Base-by-base conservation (phyloP, 2,329 filamentous ascomycete genomes). In the Paramyrothecium roridum region DNA sequence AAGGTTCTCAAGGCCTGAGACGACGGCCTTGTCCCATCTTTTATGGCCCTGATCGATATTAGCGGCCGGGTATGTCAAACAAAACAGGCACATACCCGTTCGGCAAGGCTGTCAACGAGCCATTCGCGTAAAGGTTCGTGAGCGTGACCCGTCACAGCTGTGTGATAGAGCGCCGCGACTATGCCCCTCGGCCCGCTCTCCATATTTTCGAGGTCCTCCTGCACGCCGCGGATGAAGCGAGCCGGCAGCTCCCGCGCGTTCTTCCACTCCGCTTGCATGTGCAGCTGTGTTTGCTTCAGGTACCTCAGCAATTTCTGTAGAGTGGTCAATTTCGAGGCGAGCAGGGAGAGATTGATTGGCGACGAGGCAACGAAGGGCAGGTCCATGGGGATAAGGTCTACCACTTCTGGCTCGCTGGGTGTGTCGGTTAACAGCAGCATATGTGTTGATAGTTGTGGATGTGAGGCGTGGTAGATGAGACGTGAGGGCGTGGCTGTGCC, bases 21-120 rank as follows among this genome's bases (percentile, higher is more conserved):
- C 81, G 2, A 96, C 89, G 7, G 90, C 88, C 66, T 93, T 96
- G 59, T 98, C 93, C 95, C 95, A 99, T 50, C 95, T 82, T 72
- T 96, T 97, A 64, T 96, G 90, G 1, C 92, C 92, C 88, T 95
- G 52, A 20, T 19, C 26, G 10, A 30, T 4, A 10, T 30, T 10
- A 30, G 26, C 26, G 10, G 26, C 26, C 10, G 26, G 26, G 26
- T 30, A 30, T 10, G 51, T 16, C 11, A 21, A 20, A 47, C 40
- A 22, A 26, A 20, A 34, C 21, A 48, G 30, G 20, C 30, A 70
- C 82, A 65, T 77, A 93, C 90, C 59, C 90, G 79, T 67, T 96
- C 91, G 8, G 86, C 84, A 30, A 97, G 75, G 60, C 89, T 89
- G 65, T 96, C 91, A 4, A 93, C 84, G 1, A 99, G 79, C 88